These are phyloP conservation scores for Fonsecaea multimorphosa DNA, from an alignment of 2,329 filamentous ascomycete species.

Conservation along the genomic window DNA sequence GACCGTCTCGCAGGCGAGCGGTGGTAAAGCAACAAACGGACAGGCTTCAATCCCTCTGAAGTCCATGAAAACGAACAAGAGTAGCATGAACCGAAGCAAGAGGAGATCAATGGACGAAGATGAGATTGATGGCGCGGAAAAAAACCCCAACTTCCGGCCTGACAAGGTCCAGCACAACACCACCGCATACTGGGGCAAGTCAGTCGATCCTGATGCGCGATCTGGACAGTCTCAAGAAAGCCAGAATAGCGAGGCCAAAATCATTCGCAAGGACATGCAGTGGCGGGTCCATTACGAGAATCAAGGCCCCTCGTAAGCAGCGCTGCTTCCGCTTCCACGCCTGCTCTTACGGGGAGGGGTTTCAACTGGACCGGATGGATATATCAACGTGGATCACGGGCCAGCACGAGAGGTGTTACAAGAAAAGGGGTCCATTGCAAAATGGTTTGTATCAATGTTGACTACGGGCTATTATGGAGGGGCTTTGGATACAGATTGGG, in stretches of 20 bases:
- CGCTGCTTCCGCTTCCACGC: neutral
- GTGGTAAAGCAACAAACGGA: neutral
- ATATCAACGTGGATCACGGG: neutral
- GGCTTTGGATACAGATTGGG: neutral
- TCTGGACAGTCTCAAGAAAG: slow-evolving; percentile 25
- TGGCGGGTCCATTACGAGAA: slow-evolving; percentile 24
- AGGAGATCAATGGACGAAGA: slow-evolving; percentile 11
- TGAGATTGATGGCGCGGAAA: slow-evolving; percentile 3
- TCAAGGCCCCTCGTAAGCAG: neutral
- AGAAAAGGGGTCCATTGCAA: neutral
- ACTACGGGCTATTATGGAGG: neutral
- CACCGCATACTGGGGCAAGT: neutral
- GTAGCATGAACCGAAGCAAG: slow-evolving; percentile 14
- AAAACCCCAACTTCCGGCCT: slow-evolving; percentile 6
- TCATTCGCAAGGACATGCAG: slow-evolving; percentile 25
- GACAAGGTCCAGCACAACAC: slow-evolving; percentile 11
- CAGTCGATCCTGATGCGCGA: slow-evolving; percentile 16
- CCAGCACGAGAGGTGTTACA: neutral
- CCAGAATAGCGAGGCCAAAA: slow-evolving; percentile 25
- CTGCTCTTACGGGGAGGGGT: neutral
- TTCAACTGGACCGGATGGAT: neutral
- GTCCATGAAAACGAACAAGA: slow-evolving; percentile 7
- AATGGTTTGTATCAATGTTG: neutral
- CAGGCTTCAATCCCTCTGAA: neutral
- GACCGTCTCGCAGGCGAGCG: slow-evolving; percentile 14